These are phyloP conservation scores for Gossypium bickii DNA, from an alignment of 345 rosid species.

Conservation along the genomic window DNA sequence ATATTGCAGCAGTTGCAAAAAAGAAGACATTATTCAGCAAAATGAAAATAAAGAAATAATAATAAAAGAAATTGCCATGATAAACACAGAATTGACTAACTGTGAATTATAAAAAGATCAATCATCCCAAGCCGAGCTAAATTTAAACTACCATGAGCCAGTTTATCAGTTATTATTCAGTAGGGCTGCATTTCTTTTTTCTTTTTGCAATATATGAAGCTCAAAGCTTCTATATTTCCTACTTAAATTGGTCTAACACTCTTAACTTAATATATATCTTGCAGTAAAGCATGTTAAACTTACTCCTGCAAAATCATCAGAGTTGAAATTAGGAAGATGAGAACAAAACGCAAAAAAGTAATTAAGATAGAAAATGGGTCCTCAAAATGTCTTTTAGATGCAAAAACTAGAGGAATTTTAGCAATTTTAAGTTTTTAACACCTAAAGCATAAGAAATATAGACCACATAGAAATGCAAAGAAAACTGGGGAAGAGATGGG, in stretches of 20 bases:
- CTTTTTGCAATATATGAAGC: background rate
- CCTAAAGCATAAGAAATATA: background rate
- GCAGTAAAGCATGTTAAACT: background rate
- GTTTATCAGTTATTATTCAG: background rate
- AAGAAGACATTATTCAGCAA: background rate
- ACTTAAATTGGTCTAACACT: background rate
- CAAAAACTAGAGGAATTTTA: background rate
- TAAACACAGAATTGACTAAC: background rate
- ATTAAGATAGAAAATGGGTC: background rate
- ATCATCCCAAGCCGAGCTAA: background rate
- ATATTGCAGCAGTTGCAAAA: background rate
- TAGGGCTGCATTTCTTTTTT: background rate
- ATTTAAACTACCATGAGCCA: background rate
- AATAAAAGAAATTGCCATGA: background rate
- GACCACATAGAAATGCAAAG: background rate
- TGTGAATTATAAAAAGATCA: background rate
- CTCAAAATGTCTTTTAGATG: too few species aligned
- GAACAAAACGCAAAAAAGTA: background rate
- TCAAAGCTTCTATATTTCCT: background rate
- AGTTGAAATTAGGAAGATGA: background rate
- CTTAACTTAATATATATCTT: background rate
- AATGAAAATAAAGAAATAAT: background rate
- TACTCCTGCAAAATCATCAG: background rate
- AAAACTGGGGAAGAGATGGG: background rate
- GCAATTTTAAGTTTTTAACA: background rate